Evolutionary conservation across 1,284 basidiomycete genomes (phyloP), one percentile per base, ranked within the genome.

Genomic region (Entoloma clypeatum): DNA sequence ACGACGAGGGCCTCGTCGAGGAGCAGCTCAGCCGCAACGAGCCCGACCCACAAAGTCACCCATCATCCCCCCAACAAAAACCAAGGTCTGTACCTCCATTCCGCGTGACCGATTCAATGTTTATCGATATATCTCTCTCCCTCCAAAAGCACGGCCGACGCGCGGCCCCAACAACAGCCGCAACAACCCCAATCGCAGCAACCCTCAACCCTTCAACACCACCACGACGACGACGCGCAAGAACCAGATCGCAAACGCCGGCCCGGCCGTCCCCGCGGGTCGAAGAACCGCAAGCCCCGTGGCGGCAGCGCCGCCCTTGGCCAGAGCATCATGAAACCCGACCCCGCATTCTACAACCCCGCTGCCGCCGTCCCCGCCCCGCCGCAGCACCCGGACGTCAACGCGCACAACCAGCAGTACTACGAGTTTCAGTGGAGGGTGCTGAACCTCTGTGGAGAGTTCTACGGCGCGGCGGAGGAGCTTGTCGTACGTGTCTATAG

Each of bases 381-480:
- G 5, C 61, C 68, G 45, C 62, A 73, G 54, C 60, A 69, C 51
- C 57, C 76, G 45, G 71, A 82, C 48, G 71, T 79, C 25, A 74
- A 75, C 48, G 61, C 80, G 6, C 75, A 80, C 53, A 84, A 85
- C 55, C 80, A 86, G 50, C 77, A 81, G 53, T 87, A 86, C 60
- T 84, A 86, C 57, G 84, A 88, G 56, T 89, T 89, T 53, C 85
- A 88, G 57, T 89, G 86, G 85, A 75, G 84, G 37, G 78, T 87
- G 28, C 61, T 89, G 41, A 86, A 86, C 55, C 64, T 89, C 26
- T 89, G 86, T 59, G 78, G 81, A 2, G 86, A 88, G 56, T 89
- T 89, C 57, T 89, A 88, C 63, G 81, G 79, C 24, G 85, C 86
- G 5, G 86, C 86, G 11, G 86, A 87, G 58, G 86, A 89, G 59